phyloP scores from a whole-genome alignment of 495 filamentous ascomycete species.

The Parathielavia appendiculata region DNA sequence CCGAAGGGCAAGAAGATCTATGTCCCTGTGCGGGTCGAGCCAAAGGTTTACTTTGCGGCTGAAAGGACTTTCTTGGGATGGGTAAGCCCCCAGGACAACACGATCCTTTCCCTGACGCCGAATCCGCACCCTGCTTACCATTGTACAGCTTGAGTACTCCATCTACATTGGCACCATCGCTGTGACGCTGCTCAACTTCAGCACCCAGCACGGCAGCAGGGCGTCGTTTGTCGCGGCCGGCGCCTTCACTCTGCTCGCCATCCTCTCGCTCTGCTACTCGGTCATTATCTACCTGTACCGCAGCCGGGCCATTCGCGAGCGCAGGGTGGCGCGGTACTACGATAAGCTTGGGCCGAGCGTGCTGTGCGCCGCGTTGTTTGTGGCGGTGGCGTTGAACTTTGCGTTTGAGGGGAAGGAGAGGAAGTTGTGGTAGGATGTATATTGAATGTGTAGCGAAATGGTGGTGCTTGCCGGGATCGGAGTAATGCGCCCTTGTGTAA shows the following conservation, averaged over 20 bases:
- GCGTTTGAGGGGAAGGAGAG: slow-evolving; percentile 50
- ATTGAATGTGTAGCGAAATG: neutral
- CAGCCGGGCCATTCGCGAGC: slow-evolving; percentile 71
- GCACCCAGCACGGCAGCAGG: slow-evolving; percentile 37
- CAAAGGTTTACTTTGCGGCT: slow-evolving; percentile 94
- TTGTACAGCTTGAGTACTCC: slow-evolving; percentile 72
- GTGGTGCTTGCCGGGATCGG: neutral
- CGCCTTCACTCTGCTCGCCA: slow-evolving; percentile 76
- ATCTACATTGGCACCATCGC: slow-evolving; percentile 92
- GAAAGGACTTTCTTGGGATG: slow-evolving; percentile 95
- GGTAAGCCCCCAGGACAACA: slow-evolving; percentile 54
- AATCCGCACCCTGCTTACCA: slow-evolving; percentile 8
- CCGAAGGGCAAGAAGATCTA: slow-evolving; percentile 91
- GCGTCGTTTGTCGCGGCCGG: slow-evolving; percentile 62
- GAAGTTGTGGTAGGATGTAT: slow-evolving; percentile 31
- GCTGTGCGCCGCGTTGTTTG: slow-evolving; percentile 69
- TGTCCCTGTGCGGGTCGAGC: slow-evolving; percentile 91
- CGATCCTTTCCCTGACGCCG: too few relatives aligned
- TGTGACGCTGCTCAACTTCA: slow-evolving; percentile 86
- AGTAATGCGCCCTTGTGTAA: neutral
- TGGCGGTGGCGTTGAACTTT: slow-evolving; percentile 73
- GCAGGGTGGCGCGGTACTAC: slow-evolving; percentile 81
- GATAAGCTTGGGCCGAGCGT: slow-evolving; percentile 79
- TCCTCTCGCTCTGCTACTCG: slow-evolving; percentile 68
- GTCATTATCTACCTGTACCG: slow-evolving; percentile 82